Percentiles rank a stretch among this genome's conserved stretches.
These are phyloP conservation scores for Alternaria brassicicola DNA, from an alignment of 2,329 filamentous ascomycete genomes.

Conservation along the genomic window DNA sequence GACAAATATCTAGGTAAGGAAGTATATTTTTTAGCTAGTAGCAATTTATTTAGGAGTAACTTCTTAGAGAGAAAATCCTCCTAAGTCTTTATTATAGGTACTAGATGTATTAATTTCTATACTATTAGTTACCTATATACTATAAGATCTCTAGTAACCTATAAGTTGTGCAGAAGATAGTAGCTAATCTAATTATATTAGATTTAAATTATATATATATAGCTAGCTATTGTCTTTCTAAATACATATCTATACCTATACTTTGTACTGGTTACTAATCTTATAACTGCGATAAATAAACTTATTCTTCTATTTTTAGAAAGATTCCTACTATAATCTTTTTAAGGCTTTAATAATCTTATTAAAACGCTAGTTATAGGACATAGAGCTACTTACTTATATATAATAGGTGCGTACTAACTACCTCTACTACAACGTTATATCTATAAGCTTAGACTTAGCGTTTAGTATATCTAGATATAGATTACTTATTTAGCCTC, in stretches of 20 bases:
- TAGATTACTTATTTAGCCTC: slow-evolving; percentile 1
- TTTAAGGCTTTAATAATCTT: slow-evolving; percentile 16
- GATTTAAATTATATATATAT: slow-evolving; percentile 22
- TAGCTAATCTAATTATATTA: slow-evolving; percentile 11
- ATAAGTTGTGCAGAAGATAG: slow-evolving; percentile 12
- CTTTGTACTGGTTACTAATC: slow-evolving; percentile 20
- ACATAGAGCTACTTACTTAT: slow-evolving; percentile 13
- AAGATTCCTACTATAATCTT: slow-evolving; percentile 23
- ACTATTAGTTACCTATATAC: neutral
- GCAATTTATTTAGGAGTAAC: neutral
- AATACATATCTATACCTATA: slow-evolving; percentile 21
- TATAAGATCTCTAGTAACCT: neutral
- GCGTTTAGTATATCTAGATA: neutral
- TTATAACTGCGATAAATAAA: slow-evolving; percentile 18
- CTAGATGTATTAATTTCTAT: slow-evolving; percentile 6
- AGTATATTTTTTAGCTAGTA: slow-evolving; percentile 3
- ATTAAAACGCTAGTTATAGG: neutral
- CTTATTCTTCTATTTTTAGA: slow-evolving; percentile 21
- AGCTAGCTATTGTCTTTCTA: slow-evolving; percentile 21
- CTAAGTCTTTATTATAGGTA: slow-evolving; percentile 17
- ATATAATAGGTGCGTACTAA: slow-evolving; percentile 6
- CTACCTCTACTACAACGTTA: slow-evolving; percentile 1
- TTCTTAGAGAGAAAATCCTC: neutral
- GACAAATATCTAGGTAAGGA: slow-evolving; percentile 13
- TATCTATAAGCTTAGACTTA: slow-evolving; percentile 1